Evolutionary conservation across 2,329 filamentous ascomycete species (phyloP), one percentile per base, ranked within the genome.

Genomic region (Colletotrichum orbiculare): DNA sequence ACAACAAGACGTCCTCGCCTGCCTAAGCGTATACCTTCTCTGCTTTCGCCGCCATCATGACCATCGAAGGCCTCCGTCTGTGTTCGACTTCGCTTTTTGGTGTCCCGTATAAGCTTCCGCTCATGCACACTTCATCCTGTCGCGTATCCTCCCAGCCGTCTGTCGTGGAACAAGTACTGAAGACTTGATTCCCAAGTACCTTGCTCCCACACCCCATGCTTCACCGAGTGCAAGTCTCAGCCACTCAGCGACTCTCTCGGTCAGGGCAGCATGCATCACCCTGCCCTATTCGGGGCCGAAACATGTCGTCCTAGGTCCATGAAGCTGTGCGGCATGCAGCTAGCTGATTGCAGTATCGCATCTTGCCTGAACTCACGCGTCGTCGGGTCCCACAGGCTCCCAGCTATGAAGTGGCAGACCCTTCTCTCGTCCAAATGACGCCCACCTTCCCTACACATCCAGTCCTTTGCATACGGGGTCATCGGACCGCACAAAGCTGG

Each of bases 211-310:
- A 58, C 37, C 38, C 47, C 10, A 9, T 57, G 46, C 63, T 66
- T 66, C 63, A 66, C 63, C 63, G 63, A 63, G 53, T 66, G 13
- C 6, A 46, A 35, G 25, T 41, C 38, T 47, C 52, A 63, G 58
- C 63, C 63, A 66, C 58, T 66, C 52, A 57, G 58, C 37, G 38
- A 34, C 37, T 17, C 15, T 15, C 38, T 63, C 63, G 63, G 63
- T 66, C 58, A 66, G 11, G 42, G 48, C 15, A 15, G 42, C 13
- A 37, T 65, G 63, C 63, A 57, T 58, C 47, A 53, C 63, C 52
- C 58, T 63, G 63, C 63, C 53, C 33, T 63, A 38, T 66, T 57
- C 37, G 42, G 58, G 43, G 53, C 35, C 47, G 39, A 63, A 47
- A 15, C 63, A 46, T 34, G 37, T 45, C 47, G 45, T 53, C 47